Base-by-base conservation (phyloP, 208 protist genomes). In the Trypanosoma conorhini region DNA sequence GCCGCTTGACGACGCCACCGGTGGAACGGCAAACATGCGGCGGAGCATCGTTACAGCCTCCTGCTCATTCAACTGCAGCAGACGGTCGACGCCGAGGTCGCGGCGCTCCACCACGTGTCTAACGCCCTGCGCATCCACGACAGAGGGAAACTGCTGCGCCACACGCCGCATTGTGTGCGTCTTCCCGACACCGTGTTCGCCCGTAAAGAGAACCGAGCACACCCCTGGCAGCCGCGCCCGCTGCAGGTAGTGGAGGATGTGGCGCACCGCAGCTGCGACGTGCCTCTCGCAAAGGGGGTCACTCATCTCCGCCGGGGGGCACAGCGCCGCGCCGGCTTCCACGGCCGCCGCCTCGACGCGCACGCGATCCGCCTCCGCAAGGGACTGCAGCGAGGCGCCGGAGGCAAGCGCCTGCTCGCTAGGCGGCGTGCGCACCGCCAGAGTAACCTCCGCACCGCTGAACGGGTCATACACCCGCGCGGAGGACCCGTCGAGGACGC, bases 381-480 rank as follows among this genome's bases (percentile, higher is more conserved):
- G 33, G n/a, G 31, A 26, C 52, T 30, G 35, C 62, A 75, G 8
- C 58, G 61, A 63, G n/a, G 35, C 31, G n/a, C 67, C 62, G 44
- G 48, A 46, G 10, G 33, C 30, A 19, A 78, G 50, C 28, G 40
- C 63, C 8, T 40, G 1, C n/a, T 62, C 51, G 58, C 61, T 69
- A 26, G 19, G 38, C 22, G 8, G 19, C 12, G 15, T 22, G 21
- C n/a, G n/a, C 42, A 65, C 42, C 3, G 8, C 33, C 44, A 65
- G 21, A 19, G 12, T 52, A 30, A 65, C 31, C 15, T 67, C 66
- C 33, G 1, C 48, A 1, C 75, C 78, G 12, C 60, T 66, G n/a
- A 89, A 77, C 7, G 85, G 85, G 38, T 77, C 76, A 60, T 79
- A 84, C 19, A 88, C 66, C 40, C 62, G 64, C 64, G 88, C 76